A percentile compares a stretch with the other conserved stretches of the same genome.
Evolutionary conservation across 192 early-diverging fungal genomes (phyloP).

Genomic region (Mortierella claussenii): DNA sequence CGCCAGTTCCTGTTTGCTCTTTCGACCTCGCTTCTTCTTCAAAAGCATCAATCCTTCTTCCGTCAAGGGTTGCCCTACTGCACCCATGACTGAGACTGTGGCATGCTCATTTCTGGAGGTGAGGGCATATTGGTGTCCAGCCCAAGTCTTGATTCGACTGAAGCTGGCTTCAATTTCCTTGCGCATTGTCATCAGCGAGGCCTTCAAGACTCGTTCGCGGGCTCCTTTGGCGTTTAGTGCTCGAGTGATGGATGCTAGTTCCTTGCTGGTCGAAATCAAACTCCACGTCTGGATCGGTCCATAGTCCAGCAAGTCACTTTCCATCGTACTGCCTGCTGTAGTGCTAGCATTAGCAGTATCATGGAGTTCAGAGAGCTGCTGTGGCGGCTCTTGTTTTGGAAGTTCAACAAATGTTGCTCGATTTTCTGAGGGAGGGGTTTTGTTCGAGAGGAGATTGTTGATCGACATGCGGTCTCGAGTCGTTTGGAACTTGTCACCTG

Average conservation of each 20-base stretch:
- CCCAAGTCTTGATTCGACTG: conserved; percentile 21
- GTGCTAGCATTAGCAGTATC: not conserved
- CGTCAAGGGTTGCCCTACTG: conserved; percentile 32
- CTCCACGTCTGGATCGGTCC: conserved; percentile 44
- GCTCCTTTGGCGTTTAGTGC: conserved; percentile 38
- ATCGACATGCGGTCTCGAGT: conserved; percentile 26
- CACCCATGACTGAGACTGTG: conserved; percentile 18
- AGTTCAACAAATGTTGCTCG: not conserved
- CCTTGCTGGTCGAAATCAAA: conserved; percentile 41
- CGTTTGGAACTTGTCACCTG: conserved; percentile 8
- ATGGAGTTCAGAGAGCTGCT: not conserved
- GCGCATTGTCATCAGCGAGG: conserved; percentile 33
- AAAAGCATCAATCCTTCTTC: conserved; percentile 18
- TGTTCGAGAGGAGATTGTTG: conserved; percentile 16
- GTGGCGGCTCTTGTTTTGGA: not conserved
- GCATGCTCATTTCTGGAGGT: conserved; percentile 13
- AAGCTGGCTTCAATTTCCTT: conserved; percentile 47
- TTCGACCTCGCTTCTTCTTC: conserved; percentile 38
- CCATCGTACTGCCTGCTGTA: not conserved
- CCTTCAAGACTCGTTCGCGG: conserved; percentile 37
- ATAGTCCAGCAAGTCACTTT: conserved; percentile 40
- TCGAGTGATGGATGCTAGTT: conserved; percentile 31
- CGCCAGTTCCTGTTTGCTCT: conserved; percentile 45
- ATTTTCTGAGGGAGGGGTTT: not conserved
- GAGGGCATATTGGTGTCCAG: conserved; percentile 5